A percentile compares a stretch with the other conserved stretches of the same genome.
These are phyloP conservation scores for Colletotrichum sp. DNA, from an alignment of 2,329 filamentous ascomycete genomes.

Conservation along the genomic window DNA sequence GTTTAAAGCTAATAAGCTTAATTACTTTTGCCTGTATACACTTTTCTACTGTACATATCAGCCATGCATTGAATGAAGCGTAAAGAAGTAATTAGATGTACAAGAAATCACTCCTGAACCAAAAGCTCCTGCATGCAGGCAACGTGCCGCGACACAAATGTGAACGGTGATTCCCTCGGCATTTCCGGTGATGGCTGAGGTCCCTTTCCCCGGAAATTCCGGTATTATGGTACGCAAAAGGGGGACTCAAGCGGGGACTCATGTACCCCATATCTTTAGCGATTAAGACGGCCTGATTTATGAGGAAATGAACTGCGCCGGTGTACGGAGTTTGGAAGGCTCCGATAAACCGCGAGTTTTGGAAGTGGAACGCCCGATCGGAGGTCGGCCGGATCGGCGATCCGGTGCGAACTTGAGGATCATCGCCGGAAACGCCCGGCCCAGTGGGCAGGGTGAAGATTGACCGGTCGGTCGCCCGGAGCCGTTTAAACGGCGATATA, in stretches of 20 bases:
- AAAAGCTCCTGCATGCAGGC: neutral
- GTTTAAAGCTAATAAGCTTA: neutral
- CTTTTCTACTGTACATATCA: neutral
- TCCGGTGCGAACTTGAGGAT: neutral
- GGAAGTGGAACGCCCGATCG: neutral
- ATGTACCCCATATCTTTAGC: neutral
- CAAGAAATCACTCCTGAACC: neutral
- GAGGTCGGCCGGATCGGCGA: neutral
- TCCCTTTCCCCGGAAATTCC: neutral
- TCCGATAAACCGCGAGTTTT: neutral
- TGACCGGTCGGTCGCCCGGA: neutral
- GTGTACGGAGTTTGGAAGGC: neutral
- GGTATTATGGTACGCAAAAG: neutral
- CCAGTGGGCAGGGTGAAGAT: fast-evolving
- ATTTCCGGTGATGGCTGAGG: neutral
- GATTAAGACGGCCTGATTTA: neutral
- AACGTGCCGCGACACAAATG: fast-evolving
- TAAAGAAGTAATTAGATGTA: neutral
- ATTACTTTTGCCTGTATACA: neutral
- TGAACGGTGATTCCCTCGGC: neutral
- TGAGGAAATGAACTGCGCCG: neutral
- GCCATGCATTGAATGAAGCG: neutral
- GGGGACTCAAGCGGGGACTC: neutral
- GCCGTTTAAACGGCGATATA: neutral
- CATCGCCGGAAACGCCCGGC: neutral